Base-by-base conservation (phyloP, 2,329 filamentous ascomycete genomes). In the Pochonia chlamydosporia region DNA sequence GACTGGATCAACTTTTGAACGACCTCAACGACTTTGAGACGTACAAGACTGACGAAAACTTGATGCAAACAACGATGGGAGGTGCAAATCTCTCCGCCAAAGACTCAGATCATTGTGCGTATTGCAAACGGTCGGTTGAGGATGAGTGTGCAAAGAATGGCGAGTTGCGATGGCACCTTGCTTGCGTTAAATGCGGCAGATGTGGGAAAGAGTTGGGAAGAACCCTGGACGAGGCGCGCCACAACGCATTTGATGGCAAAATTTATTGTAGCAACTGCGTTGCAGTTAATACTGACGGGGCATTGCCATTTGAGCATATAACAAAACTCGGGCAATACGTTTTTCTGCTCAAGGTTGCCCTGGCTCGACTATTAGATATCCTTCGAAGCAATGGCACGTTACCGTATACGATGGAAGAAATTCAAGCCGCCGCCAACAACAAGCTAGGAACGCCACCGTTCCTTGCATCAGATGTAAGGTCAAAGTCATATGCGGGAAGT, bases 241-340 rank as follows among this genome's bases (percentile, higher is more conserved):
- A 85, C 74, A 87, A 81, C 58, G 72, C 82, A 21, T 75, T 77
- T 43, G 82, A 87, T 52, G 76, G 82, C 55, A 81, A 78, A 52
- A 73, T 91, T 3, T 84, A 85, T 53, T 97, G 93, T 69, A 75
- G 66, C 46, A 75, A 71, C 41, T 95, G 89, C 62, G 77, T 77
- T 36, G 68, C 71, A 33, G 75, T 76, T 55, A 72, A 74, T 43
- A 72, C 76, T 8, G 82, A 84, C 11, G 63, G 64, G 10, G 63
- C 65, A 14, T 60, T 69, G n/a, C 59, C 70, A 1, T 88, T 96
- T 59, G 78, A 84, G 51, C 80, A 82, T 51, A 81, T 96, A 31
- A 88, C 88, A 16, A 90, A 95, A 64, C 73, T 99, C 46, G 86
- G 93, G 61, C 92, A 99, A 70, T 99, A 96, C 62, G 84, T 96